These are phyloP conservation scores for Chondrostereum purpureum DNA, from an alignment of 1,284 basidiomycete species.

Conservation along the genomic window DNA sequence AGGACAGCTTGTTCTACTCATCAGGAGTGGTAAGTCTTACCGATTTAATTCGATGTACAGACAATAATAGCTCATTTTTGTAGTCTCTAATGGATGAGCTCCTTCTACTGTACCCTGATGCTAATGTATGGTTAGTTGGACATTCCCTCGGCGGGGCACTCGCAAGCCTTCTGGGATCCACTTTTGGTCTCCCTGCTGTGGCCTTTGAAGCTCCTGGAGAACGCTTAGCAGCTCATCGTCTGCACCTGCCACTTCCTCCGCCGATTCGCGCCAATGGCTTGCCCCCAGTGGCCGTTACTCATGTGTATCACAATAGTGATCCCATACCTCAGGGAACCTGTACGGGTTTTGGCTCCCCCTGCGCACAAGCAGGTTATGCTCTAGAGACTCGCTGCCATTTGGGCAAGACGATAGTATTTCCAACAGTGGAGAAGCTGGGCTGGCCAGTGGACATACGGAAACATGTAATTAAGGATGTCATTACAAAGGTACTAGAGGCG, in stretches of 20 bases:
- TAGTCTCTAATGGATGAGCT: conserved; percentile 79
- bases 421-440: conserved; percentile 78
- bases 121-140: conserved; percentile 90
- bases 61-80: neutral
- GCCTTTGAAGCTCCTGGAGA: conserved; percentile 94
- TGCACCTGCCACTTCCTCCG: conserved; percentile 78
- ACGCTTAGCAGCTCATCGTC: conserved; percentile 75
- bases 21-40: conserved; percentile 60
- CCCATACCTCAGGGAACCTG: conserved; percentile 77
- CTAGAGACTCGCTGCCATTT: conserved; percentile 70
- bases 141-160: conserved; percentile 86
- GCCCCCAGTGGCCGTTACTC: conserved; percentile 21
- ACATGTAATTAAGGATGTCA: conserved; percentile 76
- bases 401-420: conserved; percentile 69
- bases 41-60: conserved; percentile 4
- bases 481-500: conserved; percentile 68
- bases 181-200: conserved; percentile 91
- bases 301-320: conserved; percentile 78
- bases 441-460: conserved; percentile 83
- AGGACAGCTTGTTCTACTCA: conserved; percentile 90
- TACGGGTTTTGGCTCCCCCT: conserved; percentile 60
- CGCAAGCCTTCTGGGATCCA: conserved; percentile 82
- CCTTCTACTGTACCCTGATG: conserved; percentile 72
- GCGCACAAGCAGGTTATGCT: conserved; percentile 64
- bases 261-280: conserved; percentile 14